These are phyloP conservation scores for Orychophragmus violaceus DNA, from an alignment of 345 rosid species.

Conservation along the genomic window DNA sequence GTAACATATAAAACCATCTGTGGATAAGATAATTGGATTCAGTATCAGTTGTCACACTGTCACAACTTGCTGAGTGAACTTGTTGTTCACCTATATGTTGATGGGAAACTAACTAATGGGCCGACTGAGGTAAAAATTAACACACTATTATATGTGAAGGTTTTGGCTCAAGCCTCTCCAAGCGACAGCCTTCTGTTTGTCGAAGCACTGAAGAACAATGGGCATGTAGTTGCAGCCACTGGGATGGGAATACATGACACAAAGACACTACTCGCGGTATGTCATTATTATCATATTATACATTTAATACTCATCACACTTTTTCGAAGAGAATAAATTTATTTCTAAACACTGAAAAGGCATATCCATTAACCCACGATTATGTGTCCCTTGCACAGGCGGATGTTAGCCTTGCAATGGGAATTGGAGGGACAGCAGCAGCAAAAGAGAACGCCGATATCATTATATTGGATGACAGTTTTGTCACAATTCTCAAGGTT, in stretches of 20 bases:
- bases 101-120: too few relatives aligned
- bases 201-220: constrained; percentile 59
- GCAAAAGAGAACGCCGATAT: constrained; percentile 85
- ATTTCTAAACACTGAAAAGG: not conserved
- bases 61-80: not conserved
- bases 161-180: constrained; percentile 73
- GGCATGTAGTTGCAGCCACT: constrained; percentile 82
- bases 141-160: constrained; percentile 39
- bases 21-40: not conserved
- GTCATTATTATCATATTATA: not conserved
- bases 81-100: too few relatives aligned
- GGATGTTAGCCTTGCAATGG: constrained; percentile 84
- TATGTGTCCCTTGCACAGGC: constrained; percentile 48
- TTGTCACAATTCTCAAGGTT: constrained; percentile 81
- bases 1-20: not conserved
- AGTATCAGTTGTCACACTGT: not conserved
- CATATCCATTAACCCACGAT: not conserved
- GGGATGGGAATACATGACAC: constrained; percentile 94
- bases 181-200: constrained; percentile 70
- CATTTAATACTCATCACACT: not conserved
- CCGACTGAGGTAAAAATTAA: too few relatives aligned
- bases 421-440: constrained; percentile 76
- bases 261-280: constrained; percentile 60
- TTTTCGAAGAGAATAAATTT: not conserved
- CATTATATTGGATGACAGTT: constrained; percentile 68